Evolutionary conservation across 257 asterid genomes (phyloP).

Genomic region (Jaltomata sinuosa): DNA sequence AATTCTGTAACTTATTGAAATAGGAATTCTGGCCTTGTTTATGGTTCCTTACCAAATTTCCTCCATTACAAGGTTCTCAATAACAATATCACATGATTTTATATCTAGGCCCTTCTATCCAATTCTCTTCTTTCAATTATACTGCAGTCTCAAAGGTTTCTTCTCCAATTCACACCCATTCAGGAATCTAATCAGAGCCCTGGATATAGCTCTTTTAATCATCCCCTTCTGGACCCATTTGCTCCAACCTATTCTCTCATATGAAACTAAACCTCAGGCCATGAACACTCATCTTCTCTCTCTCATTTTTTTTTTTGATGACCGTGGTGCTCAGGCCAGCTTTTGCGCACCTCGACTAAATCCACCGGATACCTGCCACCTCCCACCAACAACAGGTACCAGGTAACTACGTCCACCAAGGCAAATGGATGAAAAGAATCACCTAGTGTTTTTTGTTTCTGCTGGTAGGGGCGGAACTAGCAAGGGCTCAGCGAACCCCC

Average conservation of each 20-base stretch:
- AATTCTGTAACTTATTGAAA: neutral
- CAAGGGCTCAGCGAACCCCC: too few relatives aligned
- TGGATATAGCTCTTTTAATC: neutral
- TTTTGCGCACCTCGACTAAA: too few relatives aligned
- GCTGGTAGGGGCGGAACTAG: too few relatives aligned
- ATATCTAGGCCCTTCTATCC: neutral
- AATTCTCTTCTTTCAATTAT: neutral
- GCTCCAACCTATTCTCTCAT: neutral
- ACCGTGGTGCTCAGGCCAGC: too few relatives aligned
- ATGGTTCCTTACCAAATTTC: neutral
- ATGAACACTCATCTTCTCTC: neutral
- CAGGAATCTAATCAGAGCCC: neutral
- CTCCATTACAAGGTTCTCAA: neutral
- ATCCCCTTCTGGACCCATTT: neutral
- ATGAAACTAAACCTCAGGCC: neutral
- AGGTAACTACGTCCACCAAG: too few relatives aligned
- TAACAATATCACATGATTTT: neutral
- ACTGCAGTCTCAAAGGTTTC: neutral
- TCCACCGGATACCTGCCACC: too few relatives aligned
- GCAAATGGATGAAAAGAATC: too few relatives aligned
- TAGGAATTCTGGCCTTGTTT: neutral
- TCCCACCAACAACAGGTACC: too few relatives aligned
- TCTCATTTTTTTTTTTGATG: too few relatives aligned
- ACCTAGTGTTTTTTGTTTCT: too few relatives aligned
- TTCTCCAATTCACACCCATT: neutral